Base-by-base conservation (phyloP, 2,329 filamentous ascomycete species). In the Ophiosphaerella herpotricha region DNA sequence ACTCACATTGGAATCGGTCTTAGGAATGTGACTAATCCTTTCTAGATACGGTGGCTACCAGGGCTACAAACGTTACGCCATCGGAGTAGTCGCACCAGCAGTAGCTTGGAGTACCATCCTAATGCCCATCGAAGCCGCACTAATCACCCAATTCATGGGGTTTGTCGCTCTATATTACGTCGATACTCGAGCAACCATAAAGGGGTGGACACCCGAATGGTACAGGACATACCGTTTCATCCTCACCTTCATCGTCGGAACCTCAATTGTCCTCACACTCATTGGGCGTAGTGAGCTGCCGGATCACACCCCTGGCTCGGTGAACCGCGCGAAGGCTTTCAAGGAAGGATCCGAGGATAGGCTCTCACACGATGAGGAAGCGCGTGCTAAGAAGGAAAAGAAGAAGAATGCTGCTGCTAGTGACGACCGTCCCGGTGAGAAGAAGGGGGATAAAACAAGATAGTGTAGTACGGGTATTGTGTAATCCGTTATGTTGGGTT, bases 181-280 rank as follows among this genome's bases (percentile, higher is more conserved):
- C 52, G 92, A 97, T 69, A 80, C 88, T 7, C 44, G 86, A 24
- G 90, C 90, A 12, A 82, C 87, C 7, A 81, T 82, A 43, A 79
- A 80, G 35, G 92, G 91, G 58, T 94, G 89, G 87, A 86, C 88
- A 2, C 92, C 92, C 21, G 70, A 80, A 33, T 97, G 92, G 92
- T 97, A 96, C 72, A 82, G 81, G 52, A 89, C 86, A 42, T 97
- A 97, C 78, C 90, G 93, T 31, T 97, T 96, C 74, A 87, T 96
- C 7, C 80, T 97, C 62, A 97, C 93, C 2, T 93, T 92, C 71
- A 82, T 97, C 53, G 92, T 96, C 24, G 92, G 93, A 34, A 79
- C 84, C 37, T 87, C 88, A 55, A 93, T 97, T 60, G 85, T 94
- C 36, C 77, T 90, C 61, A 93, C 85, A 56, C 78, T 97, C 59